A percentile compares a stretch with the other conserved stretches of the same genome.
Evolutionary conservation across 768 basidiomycete genomes (phyloP).

Genomic region (Leccinum subgranulosum): DNA sequence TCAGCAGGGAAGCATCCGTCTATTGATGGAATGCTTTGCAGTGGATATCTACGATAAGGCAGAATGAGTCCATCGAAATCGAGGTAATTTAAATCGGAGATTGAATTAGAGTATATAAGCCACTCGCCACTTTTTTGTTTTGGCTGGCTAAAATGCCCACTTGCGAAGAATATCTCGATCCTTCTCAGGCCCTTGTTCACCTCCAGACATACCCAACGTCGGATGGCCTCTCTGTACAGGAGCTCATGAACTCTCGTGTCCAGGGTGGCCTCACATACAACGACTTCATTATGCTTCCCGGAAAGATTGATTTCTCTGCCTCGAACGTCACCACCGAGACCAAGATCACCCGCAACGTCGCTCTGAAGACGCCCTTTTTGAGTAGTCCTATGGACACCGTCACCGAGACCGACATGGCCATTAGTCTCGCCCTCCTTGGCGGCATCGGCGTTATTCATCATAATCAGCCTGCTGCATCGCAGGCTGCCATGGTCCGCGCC

Average conservation of each 20-base stretch:
- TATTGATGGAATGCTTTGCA: too few relatives aligned
- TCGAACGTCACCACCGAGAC: slow-evolving; percentile 79
- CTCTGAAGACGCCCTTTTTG: slow-evolving; percentile 92
- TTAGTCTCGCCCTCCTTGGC: slow-evolving; percentile 90
- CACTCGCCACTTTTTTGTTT: not conserved
- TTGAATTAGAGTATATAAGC: slow-evolving; percentile 7
- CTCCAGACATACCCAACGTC: slow-evolving; percentile 64
- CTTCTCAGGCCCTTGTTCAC: slow-evolving; percentile 69
- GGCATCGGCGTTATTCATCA: slow-evolving; percentile 99
- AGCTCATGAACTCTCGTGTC: slow-evolving; percentile 84
- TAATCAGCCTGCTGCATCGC: slow-evolving; percentile 79
- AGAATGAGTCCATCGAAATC: too few relatives aligned
- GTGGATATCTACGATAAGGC: too few relatives aligned
- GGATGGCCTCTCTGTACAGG: slow-evolving; percentile 82
- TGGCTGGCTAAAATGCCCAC: slow-evolving; percentile 34
- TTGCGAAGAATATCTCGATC: slow-evolving; percentile 51
- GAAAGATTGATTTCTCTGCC: slow-evolving; percentile 92
- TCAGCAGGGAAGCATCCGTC: too few relatives aligned
- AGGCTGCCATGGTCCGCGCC: slow-evolving; percentile 96
- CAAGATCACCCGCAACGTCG: slow-evolving; percentile 85
- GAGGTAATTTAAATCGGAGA: slow-evolving; percentile 21
- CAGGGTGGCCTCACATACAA: slow-evolving; percentile 97
- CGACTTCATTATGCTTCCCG: slow-evolving; percentile 92
- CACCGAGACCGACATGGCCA: slow-evolving; percentile 93
- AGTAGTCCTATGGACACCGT: slow-evolving; percentile 99